phyloP scores from a whole-genome alignment of 2,329 filamentous ascomycete species.

The Alternaria panax region DNA sequence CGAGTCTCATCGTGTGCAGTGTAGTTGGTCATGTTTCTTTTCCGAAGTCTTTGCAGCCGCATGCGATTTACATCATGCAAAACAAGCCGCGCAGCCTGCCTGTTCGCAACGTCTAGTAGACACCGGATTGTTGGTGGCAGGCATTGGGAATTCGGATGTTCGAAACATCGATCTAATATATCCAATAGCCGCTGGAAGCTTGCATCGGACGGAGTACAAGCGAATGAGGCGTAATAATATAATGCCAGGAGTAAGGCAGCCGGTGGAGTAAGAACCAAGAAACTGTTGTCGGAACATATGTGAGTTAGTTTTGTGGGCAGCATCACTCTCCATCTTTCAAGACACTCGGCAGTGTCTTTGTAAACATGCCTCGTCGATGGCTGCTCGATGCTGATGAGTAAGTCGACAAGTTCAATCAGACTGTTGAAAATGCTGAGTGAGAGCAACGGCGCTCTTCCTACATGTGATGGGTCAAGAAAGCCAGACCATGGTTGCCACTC shows the following conservation, averaged over 20 bases:
- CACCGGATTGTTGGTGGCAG: conserved; percentile 40
- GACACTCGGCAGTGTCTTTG: conserved; percentile 38
- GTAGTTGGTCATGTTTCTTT: conserved; percentile 24
- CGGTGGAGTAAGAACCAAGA: conserved; percentile 34
- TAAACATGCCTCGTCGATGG: neutral
- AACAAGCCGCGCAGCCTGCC: conserved; percentile 19
- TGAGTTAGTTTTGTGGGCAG: conserved; percentile 37
- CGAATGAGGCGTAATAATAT: conserved; percentile 35
- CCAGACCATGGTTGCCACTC: conserved; percentile 78
- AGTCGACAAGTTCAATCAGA: conserved; percentile 48
- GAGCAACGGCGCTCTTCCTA: conserved; percentile 46
- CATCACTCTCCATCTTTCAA: conserved; percentile 49
- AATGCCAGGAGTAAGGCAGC: conserved; percentile 38
- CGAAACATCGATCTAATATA: conserved; percentile 34
- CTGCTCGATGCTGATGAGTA: conserved; percentile 27
- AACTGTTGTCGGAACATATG: conserved; percentile 20
- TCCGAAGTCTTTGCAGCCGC: conserved; percentile 29
- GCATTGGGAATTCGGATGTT: conserved; percentile 26
- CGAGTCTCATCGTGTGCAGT: neutral
- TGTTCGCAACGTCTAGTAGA: conserved; percentile 32
- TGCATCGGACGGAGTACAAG: conserved; percentile 28
- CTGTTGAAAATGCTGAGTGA: conserved; percentile 63
- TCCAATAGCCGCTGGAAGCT: conserved; percentile 29
- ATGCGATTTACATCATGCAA: conserved; percentile 23
- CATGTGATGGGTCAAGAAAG: conserved; percentile 39